Evolutionary conservation across 2,329 filamentous ascomycete genomes (phyloP).

Genomic region (Chrysosporium queenslandicum): DNA sequence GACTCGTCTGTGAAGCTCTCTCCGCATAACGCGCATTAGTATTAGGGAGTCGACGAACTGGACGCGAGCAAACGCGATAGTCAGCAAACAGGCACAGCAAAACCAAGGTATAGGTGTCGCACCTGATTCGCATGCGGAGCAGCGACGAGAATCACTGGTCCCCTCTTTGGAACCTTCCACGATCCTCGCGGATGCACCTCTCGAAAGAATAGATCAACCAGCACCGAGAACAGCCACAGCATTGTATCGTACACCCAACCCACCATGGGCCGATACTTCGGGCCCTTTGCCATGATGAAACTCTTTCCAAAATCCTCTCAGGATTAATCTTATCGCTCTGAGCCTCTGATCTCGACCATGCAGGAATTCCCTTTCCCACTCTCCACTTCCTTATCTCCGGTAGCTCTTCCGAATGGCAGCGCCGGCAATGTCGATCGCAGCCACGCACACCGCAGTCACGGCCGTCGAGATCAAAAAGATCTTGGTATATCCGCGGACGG

Average conservation of each 20-base stretch:
- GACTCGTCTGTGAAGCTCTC: constrained; percentile 77
- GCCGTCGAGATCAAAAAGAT: constrained; percentile 8
- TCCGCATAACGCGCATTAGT: constrained; percentile 79
- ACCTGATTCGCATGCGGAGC: constrained; percentile 95
- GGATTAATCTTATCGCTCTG: background rate
- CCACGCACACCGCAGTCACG: constrained; percentile 5
- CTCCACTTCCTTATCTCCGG: background rate
- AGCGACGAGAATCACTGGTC: constrained; percentile 88
- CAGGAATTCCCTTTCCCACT: background rate
- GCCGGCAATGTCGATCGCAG: constrained; percentile 4
- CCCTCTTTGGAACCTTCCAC: constrained; percentile 84
- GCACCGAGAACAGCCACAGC: constrained; percentile 47
- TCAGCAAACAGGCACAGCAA: background rate
- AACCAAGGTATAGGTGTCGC: constrained; percentile 23
- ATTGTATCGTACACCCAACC: constrained; percentile 43
- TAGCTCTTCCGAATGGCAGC: constrained; percentile 7
- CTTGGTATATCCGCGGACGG: constrained; percentile 1
- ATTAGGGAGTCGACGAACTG: constrained; percentile 94
- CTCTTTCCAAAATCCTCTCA: background rate
- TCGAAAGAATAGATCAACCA: constrained; percentile 94
- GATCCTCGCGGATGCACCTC: constrained; percentile 91
- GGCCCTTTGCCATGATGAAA: constrained; percentile 28
- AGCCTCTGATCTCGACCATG: no score
- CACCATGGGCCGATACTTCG: constrained; percentile 36
- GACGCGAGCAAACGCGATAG: background rate